phyloP scores from a whole-genome alignment of 345 rosid species.

The Murraya paniculata region DNA sequence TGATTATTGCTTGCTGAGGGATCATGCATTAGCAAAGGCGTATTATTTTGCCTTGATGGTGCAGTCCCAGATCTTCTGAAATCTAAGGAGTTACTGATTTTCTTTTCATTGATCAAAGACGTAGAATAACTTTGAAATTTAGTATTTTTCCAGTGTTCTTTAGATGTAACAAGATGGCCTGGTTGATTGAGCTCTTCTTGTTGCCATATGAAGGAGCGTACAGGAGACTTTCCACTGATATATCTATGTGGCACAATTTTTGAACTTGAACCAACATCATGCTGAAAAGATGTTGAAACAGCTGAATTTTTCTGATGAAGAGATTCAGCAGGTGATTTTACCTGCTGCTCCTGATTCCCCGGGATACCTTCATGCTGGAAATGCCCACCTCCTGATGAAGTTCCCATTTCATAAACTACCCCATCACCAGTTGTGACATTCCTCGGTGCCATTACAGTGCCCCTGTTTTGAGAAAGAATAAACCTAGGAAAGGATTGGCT shows the following conservation, averaged over 20 bases:
- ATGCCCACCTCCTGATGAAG: conserved; percentile 20
- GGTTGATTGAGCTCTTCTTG: conserved; percentile 24
- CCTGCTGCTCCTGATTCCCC: conserved; percentile 22
- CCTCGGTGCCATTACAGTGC: conserved; percentile 12
- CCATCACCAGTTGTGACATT: neutral
- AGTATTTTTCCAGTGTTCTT: conserved; percentile 18
- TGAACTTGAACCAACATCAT: conserved; percentile 43
- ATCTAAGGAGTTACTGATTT: conserved; percentile 26
- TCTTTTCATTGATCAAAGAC: conserved; percentile 41
- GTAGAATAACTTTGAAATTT: conserved; percentile 26
- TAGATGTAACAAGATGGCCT: conserved; percentile 18
- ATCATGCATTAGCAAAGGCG: conserved; percentile 18
- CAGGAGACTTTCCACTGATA: conserved; percentile 21
- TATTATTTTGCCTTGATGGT: conserved; percentile 6
- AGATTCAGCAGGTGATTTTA: conserved; percentile 23
- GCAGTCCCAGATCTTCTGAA: conserved; percentile 20
- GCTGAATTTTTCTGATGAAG: conserved; percentile 20
- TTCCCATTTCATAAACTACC: conserved; percentile 19
- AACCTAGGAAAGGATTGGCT: conserved; percentile 29
- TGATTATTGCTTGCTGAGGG: conserved; percentile 23
- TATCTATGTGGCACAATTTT: conserved; percentile 30
- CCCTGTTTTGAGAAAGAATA: conserved; percentile 18
- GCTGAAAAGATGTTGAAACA: conserved; percentile 25
- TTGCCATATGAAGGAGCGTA: conserved; percentile 16
- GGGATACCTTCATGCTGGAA: conserved; percentile 19